A percentile compares a stretch with the other conserved stretches of the same genome.
phyloP scores from a whole-genome alignment of 306 rosid species.

The Acacia confusa region DNA sequence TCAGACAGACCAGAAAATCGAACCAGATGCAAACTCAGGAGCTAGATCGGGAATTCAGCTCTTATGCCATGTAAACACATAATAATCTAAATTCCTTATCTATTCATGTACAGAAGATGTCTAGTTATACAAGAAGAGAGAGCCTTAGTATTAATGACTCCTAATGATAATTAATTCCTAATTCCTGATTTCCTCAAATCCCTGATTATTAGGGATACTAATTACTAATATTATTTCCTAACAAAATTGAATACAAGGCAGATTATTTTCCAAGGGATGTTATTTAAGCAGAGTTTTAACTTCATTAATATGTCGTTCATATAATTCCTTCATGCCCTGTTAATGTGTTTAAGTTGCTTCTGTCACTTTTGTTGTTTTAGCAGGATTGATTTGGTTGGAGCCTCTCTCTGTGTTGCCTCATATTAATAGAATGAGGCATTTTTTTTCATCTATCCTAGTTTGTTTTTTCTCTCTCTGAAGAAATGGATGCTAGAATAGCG shows the following conservation, averaged over 20 bases:
- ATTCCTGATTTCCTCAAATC: too few relatives aligned
- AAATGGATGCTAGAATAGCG: background rate
- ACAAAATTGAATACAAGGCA: background rate
- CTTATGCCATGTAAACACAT: too few relatives aligned
- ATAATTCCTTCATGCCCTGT: background rate
- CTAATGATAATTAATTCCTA: too few relatives aligned
- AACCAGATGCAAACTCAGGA: too few relatives aligned
- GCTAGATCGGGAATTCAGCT: too few relatives aligned
- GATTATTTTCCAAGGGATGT: background rate
- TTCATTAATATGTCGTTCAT: background rate
- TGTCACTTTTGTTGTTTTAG: background rate
- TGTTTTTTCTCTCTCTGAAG: background rate
- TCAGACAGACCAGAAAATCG: too few relatives aligned
- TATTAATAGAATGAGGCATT: background rate
- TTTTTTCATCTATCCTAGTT: background rate
- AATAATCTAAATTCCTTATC: too few relatives aligned
- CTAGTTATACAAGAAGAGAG: too few relatives aligned
- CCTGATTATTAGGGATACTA: too few relatives aligned
- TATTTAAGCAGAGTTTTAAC: background rate
- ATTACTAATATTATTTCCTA: too few relatives aligned
- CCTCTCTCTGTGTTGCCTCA: background rate
- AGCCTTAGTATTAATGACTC: too few relatives aligned
- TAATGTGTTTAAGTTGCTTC: background rate
- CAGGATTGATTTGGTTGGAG: background rate
- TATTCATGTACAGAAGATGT: too few relatives aligned